Conservation (phyloP, 1,284 basidiomycete species). For the Ganoderma resinaceum region DNA sequence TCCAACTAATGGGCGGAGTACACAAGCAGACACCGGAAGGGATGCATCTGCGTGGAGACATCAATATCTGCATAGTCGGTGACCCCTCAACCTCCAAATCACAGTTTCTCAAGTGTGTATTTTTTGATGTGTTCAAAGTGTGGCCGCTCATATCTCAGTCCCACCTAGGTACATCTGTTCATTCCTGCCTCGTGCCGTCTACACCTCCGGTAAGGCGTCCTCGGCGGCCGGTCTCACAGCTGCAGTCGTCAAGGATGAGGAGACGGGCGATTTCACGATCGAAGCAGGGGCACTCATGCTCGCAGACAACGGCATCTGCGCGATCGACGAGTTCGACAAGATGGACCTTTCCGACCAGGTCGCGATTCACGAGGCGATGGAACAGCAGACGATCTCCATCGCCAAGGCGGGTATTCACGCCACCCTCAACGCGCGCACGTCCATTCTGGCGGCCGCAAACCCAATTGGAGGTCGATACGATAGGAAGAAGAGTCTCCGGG, state of each 20-base stretch:
- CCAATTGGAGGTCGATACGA: constrained; percentile 97
- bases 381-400: constrained; percentile 99
- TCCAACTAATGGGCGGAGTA: constrained; percentile 99
- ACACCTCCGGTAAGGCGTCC: constrained; percentile 99
- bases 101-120: constrained; percentile 93
- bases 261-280: constrained; percentile 99
- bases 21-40: constrained; percentile 98
- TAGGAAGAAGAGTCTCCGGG: constrained; percentile 90
- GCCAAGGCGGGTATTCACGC: constrained; percentile 99
- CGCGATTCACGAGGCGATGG: constrained; percentile 99
- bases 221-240: constrained; percentile 99
- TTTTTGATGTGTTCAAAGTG: neutral
- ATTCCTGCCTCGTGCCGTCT: constrained; percentile 98
- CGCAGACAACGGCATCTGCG: constrained; percentile 99
- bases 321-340: constrained; percentile 99
- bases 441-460: constrained; percentile 98
- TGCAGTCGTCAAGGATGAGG: constrained; percentile 98
- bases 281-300: constrained; percentile 99
- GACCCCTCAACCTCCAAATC: constrained; percentile 98
- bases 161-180: constrained; percentile 89
- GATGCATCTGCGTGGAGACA: constrained; percentile 96
- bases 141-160: neutral
- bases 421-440: constrained; percentile 96
- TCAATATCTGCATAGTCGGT: constrained; percentile 98
- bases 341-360: constrained; percentile 99